Evolutionary conservation across 257 asterid genomes (phyloP).

Genomic region (Penstemon newberryi): DNA sequence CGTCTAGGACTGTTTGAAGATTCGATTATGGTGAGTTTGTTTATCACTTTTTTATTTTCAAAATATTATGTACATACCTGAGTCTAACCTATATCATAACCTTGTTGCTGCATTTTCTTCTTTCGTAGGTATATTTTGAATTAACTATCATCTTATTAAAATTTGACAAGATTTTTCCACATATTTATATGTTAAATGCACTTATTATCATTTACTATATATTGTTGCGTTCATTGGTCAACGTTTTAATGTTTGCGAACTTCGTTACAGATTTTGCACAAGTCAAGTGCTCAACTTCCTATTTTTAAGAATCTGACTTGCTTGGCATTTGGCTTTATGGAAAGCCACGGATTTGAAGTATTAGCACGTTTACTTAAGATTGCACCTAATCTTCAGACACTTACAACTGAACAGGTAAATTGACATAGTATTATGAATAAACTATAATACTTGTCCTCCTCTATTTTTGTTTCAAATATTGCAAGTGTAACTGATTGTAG

Average conservation of each 20-base stretch:
- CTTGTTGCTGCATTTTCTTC: neutral
- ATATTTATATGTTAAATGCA: no score
- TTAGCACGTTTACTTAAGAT: conserved; percentile 2
- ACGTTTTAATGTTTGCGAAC: neutral
- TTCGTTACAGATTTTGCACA: conserved; percentile 8
- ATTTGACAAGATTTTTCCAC: no score
- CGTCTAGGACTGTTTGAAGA: neutral
- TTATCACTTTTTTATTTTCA: neutral
- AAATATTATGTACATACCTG: neutral
- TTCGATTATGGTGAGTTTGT: neutral
- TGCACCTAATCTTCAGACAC: conserved; percentile 1
- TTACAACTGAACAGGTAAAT: conserved; percentile 2
- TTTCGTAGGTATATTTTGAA: neutral
- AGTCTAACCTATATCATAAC: no score
- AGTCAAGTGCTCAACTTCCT: neutral
- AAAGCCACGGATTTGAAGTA: neutral
- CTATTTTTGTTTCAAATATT: neutral
- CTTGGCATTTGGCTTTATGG: conserved; percentile 3
- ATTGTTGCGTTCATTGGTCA: no score
- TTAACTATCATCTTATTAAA: no score
- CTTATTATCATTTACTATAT: no score
- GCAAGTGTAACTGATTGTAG: no score
- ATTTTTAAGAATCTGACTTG: conserved; percentile 11
- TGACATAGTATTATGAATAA: neutral
- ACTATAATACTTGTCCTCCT: neutral